Base-by-base conservation (phyloP, 108 stramenopile genomes). In the Nitzschia sp. region DNA sequence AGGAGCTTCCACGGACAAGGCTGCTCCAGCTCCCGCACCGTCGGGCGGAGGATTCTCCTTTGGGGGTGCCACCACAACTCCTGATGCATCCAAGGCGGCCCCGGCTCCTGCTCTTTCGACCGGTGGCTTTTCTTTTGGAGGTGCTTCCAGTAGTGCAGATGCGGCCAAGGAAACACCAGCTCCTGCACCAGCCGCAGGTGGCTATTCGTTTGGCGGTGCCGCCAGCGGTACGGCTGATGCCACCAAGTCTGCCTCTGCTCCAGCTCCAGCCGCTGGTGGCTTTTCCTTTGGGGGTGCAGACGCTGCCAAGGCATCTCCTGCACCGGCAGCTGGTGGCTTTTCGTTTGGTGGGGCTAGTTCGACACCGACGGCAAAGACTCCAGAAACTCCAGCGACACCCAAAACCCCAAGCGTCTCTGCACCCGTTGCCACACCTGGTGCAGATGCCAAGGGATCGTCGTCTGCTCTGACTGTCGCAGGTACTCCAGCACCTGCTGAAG, bases 181-280 rank as follows among this genome's bases (percentile, higher is more conserved):
- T 22, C 44, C 79, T n/a, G 15, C 57, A 20, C 40, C 67, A 3
- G 63, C 63, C 7, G 8, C 57, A 41, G 52, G 59, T 52, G 62
- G 71, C 1, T 81, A 75, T 52, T 63, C 67, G 21, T 78, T 78
- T 58, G 78, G 78, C 26, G 61, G 58, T 6, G 15, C 72, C n/a
- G 37, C 67, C 2, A 3, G 17, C 26, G 24, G 70, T 9, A 56
- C 51, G 20, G 42, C 62, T 62, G 75, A 67, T 20, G 71, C 63
- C 10, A 57, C 57, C 24, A 66, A 60, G n/a, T 17, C 46, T 17
- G 17, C 46, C 46, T 12, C 43, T 12, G 12, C 10, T 43, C n/a
- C 46, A 3, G 46, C 46, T 17, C 46, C 46, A 6, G 46, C 46
- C 1, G 17, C 46, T 6, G 46, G 17, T 15, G 46, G 46, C 14